These are phyloP conservation scores for Starmerella vaccinii DNA, from an alignment of 805 yeast species.

Conservation along the genomic window DNA sequence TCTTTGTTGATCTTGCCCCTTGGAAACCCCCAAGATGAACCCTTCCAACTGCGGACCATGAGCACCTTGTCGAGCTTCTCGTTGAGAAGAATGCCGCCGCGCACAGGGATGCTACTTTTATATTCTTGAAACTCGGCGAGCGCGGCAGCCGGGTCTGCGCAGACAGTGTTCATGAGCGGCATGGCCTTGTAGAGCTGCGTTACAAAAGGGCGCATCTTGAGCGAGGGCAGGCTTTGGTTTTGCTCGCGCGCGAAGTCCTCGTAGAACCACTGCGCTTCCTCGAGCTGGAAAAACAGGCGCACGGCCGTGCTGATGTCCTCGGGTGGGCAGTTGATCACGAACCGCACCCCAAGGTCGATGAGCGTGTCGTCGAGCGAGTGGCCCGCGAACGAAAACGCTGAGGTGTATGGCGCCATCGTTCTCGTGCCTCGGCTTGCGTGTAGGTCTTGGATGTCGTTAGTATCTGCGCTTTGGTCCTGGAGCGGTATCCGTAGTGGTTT, in stretches of 20 bases:
- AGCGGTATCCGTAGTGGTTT: neutral
- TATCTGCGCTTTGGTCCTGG: neutral
- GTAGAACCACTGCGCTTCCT: constrained; percentile 98
- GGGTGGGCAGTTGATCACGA: constrained; percentile 80
- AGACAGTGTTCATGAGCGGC: constrained; percentile 33
- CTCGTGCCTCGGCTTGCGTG: neutral
- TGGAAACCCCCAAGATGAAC: constrained; percentile 86
- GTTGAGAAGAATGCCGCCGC: constrained; percentile 88
- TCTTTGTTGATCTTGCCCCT: constrained; percentile 92
- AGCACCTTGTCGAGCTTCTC: constrained; percentile 56
- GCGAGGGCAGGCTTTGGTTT: constrained; percentile 63
- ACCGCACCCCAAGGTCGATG: constrained; percentile 70
- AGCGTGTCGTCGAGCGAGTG: constrained; percentile 26
- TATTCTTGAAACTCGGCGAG: constrained; percentile 69
- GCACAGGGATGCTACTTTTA: constrained; percentile 83
- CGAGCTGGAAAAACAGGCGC: constrained; percentile 84
- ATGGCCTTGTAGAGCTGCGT: constrained; percentile 72
- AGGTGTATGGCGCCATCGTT: neutral
- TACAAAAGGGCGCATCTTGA: constrained; percentile 70
- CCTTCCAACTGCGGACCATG: constrained; percentile 75
- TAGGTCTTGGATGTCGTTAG: neutral
- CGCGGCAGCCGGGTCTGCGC: constrained; percentile 43
- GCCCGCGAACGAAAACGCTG: constrained; percentile 15
- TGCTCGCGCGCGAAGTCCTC: constrained; percentile 66
- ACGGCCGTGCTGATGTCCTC: constrained; percentile 76